phyloP scores from a whole-genome alignment of 2,329 filamentous ascomycete species.

The Calonectria montana region DNA sequence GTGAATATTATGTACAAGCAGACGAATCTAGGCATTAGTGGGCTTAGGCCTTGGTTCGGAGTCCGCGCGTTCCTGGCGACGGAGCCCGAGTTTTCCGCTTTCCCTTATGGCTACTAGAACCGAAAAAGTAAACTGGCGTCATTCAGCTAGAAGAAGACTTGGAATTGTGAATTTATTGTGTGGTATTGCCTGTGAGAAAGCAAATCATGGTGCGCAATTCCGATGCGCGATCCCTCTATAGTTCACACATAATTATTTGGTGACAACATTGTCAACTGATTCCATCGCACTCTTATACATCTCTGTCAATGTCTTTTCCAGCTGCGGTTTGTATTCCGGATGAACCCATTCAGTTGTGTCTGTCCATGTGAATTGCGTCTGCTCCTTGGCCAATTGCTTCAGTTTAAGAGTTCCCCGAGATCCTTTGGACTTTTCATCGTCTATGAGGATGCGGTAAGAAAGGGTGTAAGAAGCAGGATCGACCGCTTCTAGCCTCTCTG shows the following conservation, averaged over 20 bases:
- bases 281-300: neutral
- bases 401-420: neutral
- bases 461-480: neutral
- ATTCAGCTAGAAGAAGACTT: no score
- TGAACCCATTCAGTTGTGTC: neutral
- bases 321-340: neutral
- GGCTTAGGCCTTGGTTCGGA: neutral
- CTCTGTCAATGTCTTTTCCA: neutral
- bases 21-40: no score
- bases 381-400: neutral
- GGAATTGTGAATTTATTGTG: no score
- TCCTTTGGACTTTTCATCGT: neutral
- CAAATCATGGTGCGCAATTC: no score
- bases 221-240: neutral
- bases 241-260: neutral
- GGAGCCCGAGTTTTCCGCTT: neutral
- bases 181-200: neutral
- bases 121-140: neutral
- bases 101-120: neutral
- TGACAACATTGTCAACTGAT: neutral
- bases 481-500: neutral
- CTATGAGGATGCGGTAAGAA: neutral
- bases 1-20: no score
- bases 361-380: neutral
- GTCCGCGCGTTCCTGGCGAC: neutral